These are phyloP conservation scores for Lactarius psammicola DNA, from an alignment of 768 basidiomycete species.

Conservation along the genomic window DNA sequence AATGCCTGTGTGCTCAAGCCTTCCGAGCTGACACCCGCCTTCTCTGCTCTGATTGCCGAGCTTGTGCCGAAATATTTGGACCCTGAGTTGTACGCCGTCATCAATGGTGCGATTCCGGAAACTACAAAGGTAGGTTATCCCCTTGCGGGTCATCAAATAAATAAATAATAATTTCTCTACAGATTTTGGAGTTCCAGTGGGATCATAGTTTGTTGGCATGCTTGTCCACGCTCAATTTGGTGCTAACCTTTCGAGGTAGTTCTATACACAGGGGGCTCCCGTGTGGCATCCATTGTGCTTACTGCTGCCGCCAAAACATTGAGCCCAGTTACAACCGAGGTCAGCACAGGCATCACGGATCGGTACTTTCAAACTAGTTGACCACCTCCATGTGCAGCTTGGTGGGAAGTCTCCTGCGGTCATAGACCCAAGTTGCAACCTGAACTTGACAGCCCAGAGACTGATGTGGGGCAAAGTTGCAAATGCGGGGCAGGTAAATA, in stretches of 20 bases:
- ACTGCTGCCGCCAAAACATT: slow-evolving; percentile 74
- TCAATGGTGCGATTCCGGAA: slow-evolving; percentile 38
- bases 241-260: slow-evolving; percentile 39
- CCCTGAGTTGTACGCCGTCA: slow-evolving; percentile 33
- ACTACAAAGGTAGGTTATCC: slow-evolving; percentile 32
- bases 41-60: slow-evolving; percentile 34
- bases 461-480: slow-evolving; percentile 75
- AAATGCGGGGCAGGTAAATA: slow-evolving; percentile 58
- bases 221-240: slow-evolving; percentile 20
- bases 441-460: slow-evolving; percentile 63
- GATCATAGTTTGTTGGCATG: slow-evolving; percentile 47
- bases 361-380: not conserved
- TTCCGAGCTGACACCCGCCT: slow-evolving; percentile 37
- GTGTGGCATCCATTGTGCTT: slow-evolving; percentile 66
- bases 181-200: slow-evolving; percentile 74
- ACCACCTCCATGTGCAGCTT: slow-evolving; percentile 39
- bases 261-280: slow-evolving; percentile 58
- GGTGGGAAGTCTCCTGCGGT: slow-evolving; percentile 77
- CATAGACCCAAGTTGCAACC: slow-evolving; percentile 65
- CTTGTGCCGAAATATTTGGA: slow-evolving; percentile 38
- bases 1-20: slow-evolving; percentile 38
- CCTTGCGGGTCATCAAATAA: not conserved
- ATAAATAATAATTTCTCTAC: not conserved
- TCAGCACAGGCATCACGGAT: slow-evolving; percentile 25
- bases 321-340: slow-evolving; percentile 64